Evolutionary conservation across 139 green algal species (phyloP).

Genomic region (Microglena sp.): DNA sequence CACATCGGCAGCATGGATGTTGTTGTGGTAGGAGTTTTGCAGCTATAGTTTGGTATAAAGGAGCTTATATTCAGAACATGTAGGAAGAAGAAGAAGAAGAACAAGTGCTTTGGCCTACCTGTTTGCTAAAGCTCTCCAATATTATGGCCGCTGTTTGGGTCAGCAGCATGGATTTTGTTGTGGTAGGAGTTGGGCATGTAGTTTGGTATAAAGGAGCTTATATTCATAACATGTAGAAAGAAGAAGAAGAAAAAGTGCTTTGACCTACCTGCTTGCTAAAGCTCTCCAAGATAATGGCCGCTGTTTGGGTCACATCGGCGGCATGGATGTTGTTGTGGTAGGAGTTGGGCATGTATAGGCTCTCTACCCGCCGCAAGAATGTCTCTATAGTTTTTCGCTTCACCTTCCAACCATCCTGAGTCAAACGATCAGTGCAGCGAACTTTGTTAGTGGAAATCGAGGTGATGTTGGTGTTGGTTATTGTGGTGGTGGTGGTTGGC

Average conservation of each 20-base stretch:
- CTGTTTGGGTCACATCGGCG: constrained; percentile 53
- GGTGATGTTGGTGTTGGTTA: too few relatives aligned
- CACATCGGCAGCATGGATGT: constrained; percentile 55
- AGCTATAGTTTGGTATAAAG: too few relatives aligned
- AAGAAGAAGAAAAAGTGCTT: too few relatives aligned
- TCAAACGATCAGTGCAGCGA: too few relatives aligned
- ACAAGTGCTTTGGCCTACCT: constrained; percentile 30
- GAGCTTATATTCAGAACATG: too few relatives aligned
- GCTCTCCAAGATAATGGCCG: constrained; percentile 34
- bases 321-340: constrained; percentile 63
- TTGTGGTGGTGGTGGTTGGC: too few relatives aligned
- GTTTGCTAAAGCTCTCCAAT: constrained; percentile 21
- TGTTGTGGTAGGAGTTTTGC: constrained; percentile 58
- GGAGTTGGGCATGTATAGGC: constrained; percentile 33
- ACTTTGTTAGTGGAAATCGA: neutral
- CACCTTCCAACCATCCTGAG: constrained; percentile 48
- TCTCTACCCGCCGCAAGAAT: constrained; percentile 31
- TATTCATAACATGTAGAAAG: too few relatives aligned
- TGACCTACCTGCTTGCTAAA: constrained; percentile 24
- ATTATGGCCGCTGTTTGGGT: too few relatives aligned
- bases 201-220: too few relatives aligned
- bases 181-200: constrained; percentile 55
- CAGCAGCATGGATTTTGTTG: constrained; percentile 55
- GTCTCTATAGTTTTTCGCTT: constrained; percentile 28
- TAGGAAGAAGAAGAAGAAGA: too few relatives aligned